Percentiles rank a stretch among this genome's conserved stretches.
Evolutionary conservation across 257 asterid species (phyloP).

Genomic region (Perilla frutescens): DNA sequence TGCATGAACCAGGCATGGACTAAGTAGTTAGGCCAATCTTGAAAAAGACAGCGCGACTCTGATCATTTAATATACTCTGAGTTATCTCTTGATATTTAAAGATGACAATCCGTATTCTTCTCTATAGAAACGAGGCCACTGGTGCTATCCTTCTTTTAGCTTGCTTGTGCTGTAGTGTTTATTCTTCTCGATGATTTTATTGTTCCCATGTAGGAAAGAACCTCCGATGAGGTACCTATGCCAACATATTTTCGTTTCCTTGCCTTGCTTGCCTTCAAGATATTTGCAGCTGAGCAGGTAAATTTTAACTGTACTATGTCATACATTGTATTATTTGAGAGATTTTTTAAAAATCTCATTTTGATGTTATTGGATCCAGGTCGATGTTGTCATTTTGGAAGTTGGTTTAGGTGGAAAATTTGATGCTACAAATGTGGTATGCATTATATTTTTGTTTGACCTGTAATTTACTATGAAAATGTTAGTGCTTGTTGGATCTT

Average conservation of each 20-base stretch:
- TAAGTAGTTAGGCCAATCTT: background rate
- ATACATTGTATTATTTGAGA: conserved; percentile 12
- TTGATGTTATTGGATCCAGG: conserved; percentile 56
- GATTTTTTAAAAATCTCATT: conserved; percentile 23
- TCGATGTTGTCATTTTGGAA: conserved; percentile 93
- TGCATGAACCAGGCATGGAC: background rate
- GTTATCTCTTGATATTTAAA: background rate
- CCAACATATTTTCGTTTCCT: conserved; percentile 97
- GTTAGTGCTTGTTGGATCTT: conserved; percentile 32
- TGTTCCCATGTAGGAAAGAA: conserved; percentile 57
- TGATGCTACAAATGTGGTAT: conserved; percentile 99
- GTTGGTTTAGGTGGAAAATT: conserved; percentile 96
- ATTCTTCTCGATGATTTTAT: conserved; percentile 27
- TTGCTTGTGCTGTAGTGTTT: conserved; percentile 28
- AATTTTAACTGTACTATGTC: conserved; percentile 6
- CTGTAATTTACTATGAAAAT: conserved; percentile 23
- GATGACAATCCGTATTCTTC: background rate
- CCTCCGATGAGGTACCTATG: conserved; percentile 77
- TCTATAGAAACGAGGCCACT: background rate
- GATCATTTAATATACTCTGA: background rate
- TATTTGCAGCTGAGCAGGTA: conserved; percentile 94
- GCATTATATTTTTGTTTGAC: conserved; percentile 25
- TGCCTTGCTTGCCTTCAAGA: conserved; percentile 94
- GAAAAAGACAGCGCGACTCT: background rate
- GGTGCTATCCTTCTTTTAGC: conserved; percentile 5